Conservation (phyloP, 208 protist species). For the Wallacemonas sp. region DNA sequence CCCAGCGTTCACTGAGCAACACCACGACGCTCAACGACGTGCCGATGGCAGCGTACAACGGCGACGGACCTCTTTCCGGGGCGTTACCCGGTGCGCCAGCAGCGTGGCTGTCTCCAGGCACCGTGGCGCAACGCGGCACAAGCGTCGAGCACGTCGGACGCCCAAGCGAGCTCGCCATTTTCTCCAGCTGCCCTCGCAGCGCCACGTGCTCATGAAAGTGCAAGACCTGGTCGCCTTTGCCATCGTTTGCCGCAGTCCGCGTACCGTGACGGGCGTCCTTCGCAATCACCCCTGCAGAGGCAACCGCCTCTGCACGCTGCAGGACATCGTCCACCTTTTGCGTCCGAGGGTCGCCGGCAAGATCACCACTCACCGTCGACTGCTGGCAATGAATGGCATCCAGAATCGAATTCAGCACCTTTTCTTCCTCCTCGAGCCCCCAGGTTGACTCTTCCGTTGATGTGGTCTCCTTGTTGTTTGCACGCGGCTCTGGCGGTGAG, state of each 20-base stretch:
- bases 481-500: not conserved
- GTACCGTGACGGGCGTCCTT: not conserved
- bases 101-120: not conserved
- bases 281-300: slow-evolving; percentile 30
- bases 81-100: slow-evolving; percentile 1
- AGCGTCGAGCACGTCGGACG: slow-evolving; percentile 49
- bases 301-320: slow-evolving; percentile 45
- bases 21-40: slow-evolving; percentile 61
- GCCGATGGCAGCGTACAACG: slow-evolving; percentile 42
- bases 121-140: not conserved
- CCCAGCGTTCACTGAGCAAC: slow-evolving; percentile 45
- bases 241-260: not conserved
- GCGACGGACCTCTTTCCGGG: not conserved
- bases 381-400: slow-evolving; percentile 52
- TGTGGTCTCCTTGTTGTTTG: not conserved
- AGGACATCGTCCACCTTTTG: slow-evolving; percentile 46
- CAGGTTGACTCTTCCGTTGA: not conserved
- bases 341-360: slow-evolving; percentile 15
- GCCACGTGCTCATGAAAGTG: slow-evolving; percentile 65
- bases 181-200: slow-evolving; percentile 35
- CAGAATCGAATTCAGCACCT: slow-evolving; percentile 62
- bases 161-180: slow-evolving; percentile 32
- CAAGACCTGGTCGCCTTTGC: slow-evolving; percentile 34
- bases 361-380: slow-evolving; percentile 69
- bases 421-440: slow-evolving; percentile 35